phyloP scores from a whole-genome alignment of 768 basidiomycete genomes.

The Boletus pseudo-olivaceus region DNA sequence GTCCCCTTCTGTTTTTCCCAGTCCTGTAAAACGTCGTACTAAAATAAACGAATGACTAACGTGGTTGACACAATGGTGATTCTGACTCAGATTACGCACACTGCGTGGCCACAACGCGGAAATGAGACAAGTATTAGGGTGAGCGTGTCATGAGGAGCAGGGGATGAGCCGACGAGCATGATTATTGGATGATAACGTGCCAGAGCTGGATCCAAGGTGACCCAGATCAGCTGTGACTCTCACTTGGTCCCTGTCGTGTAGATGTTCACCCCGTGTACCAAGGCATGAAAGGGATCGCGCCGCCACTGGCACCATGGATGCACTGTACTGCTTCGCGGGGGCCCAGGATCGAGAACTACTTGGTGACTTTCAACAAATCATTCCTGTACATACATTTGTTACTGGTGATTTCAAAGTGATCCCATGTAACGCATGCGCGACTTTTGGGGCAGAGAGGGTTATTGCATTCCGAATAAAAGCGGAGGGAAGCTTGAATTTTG shows the following conservation, averaged over 20 bases:
- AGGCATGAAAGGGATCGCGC: constrained; percentile 1
- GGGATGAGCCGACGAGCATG: background rate
- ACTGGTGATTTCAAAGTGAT: constrained; percentile 77
- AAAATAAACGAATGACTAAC: constrained; percentile 10
- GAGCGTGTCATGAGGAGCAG: constrained; percentile 49
- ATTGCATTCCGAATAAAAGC: constrained; percentile 94
- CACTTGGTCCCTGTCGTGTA: constrained; percentile 72
- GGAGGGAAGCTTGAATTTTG: constrained; percentile 63
- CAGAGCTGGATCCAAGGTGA: constrained; percentile 74
- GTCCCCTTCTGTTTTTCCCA: constrained; percentile 96
- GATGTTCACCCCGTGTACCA: background rate
- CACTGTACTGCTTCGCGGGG: background rate
- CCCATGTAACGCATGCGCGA: constrained; percentile 88
- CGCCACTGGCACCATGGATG: constrained; percentile 7
- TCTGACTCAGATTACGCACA: constrained; percentile 48
- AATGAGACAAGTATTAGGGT: constrained; percentile 71
- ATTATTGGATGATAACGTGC: constrained; percentile 36
- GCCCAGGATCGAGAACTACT: constrained; percentile 47
- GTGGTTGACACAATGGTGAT: background rate
- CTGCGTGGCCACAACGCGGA: constrained; percentile 76
- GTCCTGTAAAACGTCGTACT: constrained; percentile 93
- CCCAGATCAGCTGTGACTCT: constrained; percentile 88
- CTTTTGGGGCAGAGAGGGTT: constrained; percentile 91
- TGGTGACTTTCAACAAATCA: constrained; percentile 89
- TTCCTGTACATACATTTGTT: constrained; percentile 95